Conservation (phyloP, 2,329 filamentous ascomycete genomes). For the Clathrospora elynae region DNA sequence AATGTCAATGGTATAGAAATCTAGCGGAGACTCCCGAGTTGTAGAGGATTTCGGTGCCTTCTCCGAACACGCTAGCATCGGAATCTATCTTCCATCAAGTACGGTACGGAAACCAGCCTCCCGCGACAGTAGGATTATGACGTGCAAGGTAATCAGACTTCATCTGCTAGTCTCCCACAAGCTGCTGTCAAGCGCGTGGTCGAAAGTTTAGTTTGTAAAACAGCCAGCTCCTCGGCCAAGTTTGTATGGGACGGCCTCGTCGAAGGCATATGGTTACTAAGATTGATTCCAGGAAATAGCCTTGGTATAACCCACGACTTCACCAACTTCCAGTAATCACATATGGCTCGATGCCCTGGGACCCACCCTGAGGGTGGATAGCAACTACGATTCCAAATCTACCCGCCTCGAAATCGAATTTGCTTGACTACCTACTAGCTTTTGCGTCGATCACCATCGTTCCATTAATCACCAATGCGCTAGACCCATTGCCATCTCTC, state of each 20-base stretch:
- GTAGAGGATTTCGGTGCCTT: constrained; percentile 2
- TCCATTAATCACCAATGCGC: no score
- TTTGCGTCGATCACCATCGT: no score
- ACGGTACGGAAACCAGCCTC: background rate
- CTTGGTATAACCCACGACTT: background rate
- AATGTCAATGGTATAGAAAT: background rate
- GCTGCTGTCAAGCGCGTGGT: background rate
- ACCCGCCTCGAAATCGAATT: background rate
- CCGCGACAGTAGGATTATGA: constrained; percentile 1
- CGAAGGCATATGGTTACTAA: no score
- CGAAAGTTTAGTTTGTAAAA: background rate
- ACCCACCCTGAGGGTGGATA: no score
- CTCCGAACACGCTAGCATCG: constrained; percentile 7
- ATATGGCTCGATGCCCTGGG: no score
- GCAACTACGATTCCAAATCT: constrained; percentile 5
- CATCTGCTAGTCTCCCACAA: background rate
- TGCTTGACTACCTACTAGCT: no score
- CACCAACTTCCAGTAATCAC: no score
- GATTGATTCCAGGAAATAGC: no score
- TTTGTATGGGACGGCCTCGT: background rate
- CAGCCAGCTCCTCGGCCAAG: no score
- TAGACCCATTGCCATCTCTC: constrained; percentile 59
- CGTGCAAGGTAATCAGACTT: background rate
- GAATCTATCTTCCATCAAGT: constrained; percentile 1
- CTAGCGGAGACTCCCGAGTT: constrained; percentile 4